A percentile compares a stretch with the other conserved stretches of the same genome.
Evolutionary conservation across 257 asterid species (phyloP).

Genomic region (Rauvolfia tetraphylla): DNA sequence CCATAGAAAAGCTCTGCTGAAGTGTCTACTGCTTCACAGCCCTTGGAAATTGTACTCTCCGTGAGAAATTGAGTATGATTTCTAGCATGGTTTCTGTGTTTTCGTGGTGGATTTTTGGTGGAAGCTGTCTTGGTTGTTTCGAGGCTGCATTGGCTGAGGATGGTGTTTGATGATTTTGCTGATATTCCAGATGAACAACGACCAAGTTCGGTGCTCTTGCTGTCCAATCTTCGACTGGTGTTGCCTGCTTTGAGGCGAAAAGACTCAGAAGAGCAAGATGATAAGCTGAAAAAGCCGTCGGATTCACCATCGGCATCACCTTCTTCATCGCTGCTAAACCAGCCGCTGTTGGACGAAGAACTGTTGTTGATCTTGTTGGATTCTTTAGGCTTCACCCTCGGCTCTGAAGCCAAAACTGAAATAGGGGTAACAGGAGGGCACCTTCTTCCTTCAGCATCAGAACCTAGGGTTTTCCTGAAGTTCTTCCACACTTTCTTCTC

Average conservation of each 20-base stretch:
- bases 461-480: constrained; percentile 4
- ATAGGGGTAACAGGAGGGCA: constrained; percentile 10
- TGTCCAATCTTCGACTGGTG: constrained; percentile 16
- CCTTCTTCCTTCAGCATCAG: constrained; percentile 12
- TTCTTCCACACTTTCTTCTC: neutral
- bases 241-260: constrained; percentile 31
- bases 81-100: constrained; percentile 3
- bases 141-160: constrained; percentile 6
- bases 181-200: constrained; percentile 29
- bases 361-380: constrained; percentile 13
- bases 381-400: neutral
- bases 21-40: constrained; percentile 3
- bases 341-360: constrained; percentile 42
- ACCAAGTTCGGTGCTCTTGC: constrained; percentile 24
- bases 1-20: constrained; percentile 30
- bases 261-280: constrained; percentile 56
- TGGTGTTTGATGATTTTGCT: constrained; percentile 10
- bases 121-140: neutral
- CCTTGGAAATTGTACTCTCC: constrained; percentile 11
- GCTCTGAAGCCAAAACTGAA: neutral
- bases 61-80: neutral
- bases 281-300: constrained; percentile 39
- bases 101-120: neutral
- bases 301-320: constrained; percentile 24
- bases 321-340: constrained; percentile 44